Base-by-base conservation (phyloP, 2,329 filamentous ascomycete species). In the Cladophialophora carrionii region DNA sequence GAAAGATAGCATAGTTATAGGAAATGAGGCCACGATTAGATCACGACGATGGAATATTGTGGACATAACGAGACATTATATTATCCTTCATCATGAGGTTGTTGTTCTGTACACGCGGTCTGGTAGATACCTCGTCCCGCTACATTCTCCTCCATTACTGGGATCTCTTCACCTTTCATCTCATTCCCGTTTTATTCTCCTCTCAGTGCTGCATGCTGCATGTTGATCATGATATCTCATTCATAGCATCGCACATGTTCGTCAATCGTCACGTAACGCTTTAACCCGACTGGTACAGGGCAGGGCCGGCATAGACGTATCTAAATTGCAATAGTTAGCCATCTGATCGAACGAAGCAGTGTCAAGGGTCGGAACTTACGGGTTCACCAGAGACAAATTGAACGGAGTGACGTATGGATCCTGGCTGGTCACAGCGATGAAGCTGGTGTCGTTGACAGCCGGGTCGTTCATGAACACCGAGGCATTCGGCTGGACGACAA, bases 261-360 rank as follows among this genome's bases (percentile, higher is more conserved):
- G 6, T 54, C 22, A n/a, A 46, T 17, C 34, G 4, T 43, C 1
- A 20, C 4, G 1, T 56, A 10, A 8, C 8, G 17, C 12, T 57
- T 83, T 82, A 95, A 70, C 91, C 91, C 71, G 90, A 87, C 78
- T 92, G 89, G 76, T 93, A 95, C 43, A 95, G 74, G 60, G 86
- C 88, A 61, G 92, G 81, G 31, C 80, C 80, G 24, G 91, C 90
- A 62, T 86, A 85, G 41, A 95, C 88, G 71, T 92, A 58, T 46
- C 56, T 58, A n/a, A n/a, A n/a, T n/a, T n/a, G 41, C 20, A 7
- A 57, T 29, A 4, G 17, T 57, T 7, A 57, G 55, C 37, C 1
- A 57, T 8, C 9, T 8, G 6, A n/a, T n/a, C 37, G 31, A 37
- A 26, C 26, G 14, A 0, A 2, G 6, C 14, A 12, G 14, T 3